Percentiles rank a stretch among this genome's conserved stretches.
phyloP scores from a whole-genome alignment of 2,329 filamentous ascomycete genomes.

The Sporothrix pseudoabietina region DNA sequence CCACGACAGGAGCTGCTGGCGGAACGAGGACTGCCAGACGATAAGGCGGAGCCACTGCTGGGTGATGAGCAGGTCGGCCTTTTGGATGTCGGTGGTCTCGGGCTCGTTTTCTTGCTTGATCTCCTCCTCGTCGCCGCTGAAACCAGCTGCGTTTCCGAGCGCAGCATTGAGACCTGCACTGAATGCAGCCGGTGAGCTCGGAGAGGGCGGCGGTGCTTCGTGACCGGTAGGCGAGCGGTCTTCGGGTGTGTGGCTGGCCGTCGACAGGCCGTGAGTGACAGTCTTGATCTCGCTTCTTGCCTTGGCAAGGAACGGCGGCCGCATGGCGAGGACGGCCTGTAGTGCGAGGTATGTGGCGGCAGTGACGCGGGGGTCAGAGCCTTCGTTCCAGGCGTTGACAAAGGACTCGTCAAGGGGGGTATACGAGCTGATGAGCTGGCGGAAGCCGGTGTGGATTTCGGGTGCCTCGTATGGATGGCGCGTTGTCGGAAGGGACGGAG shows the following conservation, averaged over 20 bases:
- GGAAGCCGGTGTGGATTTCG: constrained; percentile 59
- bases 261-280: constrained; percentile 17
- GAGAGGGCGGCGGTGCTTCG: constrained; percentile 12
- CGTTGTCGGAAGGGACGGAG: constrained; percentile 57
- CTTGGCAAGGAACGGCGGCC: constrained; percentile 40
- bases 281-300: constrained; percentile 31
- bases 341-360: constrained; percentile 43
- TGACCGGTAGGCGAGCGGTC: constrained; percentile 44
- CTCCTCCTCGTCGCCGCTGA: background rate
- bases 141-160: background rate
- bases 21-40: constrained; percentile 72
- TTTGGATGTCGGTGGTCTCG: constrained; percentile 62
- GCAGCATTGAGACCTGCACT: background rate
- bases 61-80: constrained; percentile 67
- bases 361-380: constrained; percentile 45
- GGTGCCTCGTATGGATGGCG: constrained; percentile 55
- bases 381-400: constrained; percentile 65
- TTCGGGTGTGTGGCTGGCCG: constrained; percentile 42
- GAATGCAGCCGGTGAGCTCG: background rate
- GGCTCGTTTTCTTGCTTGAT: constrained; percentile 41
- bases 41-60: constrained; percentile 72
- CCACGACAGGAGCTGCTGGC: constrained; percentile 64
- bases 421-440: constrained; percentile 63
- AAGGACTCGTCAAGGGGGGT: constrained; percentile 65
- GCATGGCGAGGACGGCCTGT: constrained; percentile 42